Conservation (phyloP, 805 yeast genomes). For the Ogataea angusta region DNA sequence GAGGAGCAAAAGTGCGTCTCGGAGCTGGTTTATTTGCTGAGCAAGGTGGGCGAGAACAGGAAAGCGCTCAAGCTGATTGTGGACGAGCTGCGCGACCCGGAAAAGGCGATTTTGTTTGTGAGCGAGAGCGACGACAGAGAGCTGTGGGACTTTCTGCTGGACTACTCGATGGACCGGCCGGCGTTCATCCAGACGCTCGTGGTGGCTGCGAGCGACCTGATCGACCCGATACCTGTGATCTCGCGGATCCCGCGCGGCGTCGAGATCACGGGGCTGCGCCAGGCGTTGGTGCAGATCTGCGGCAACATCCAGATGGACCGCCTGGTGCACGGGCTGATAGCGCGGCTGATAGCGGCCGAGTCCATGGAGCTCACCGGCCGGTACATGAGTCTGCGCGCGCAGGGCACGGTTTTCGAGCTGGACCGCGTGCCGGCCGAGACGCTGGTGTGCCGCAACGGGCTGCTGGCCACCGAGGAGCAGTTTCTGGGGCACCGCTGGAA, state of each 20-base stretch:
- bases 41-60: constrained; percentile 75
- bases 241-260: constrained; percentile 59
- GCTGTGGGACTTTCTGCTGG: constrained; percentile 75
- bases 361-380: constrained; percentile 36
- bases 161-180: constrained; percentile 68
- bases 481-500: constrained; percentile 32
- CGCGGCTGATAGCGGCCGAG: constrained; percentile 52
- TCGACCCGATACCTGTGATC: constrained; percentile 69
- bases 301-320: constrained; percentile 57
- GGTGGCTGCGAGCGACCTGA: constrained; percentile 60
- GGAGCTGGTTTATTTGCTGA: constrained; percentile 79
- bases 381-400: constrained; percentile 29
- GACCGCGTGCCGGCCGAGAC: constrained; percentile 1
- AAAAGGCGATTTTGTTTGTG: constrained; percentile 78
- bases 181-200: constrained; percentile 73
- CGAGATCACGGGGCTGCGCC: constrained; percentile 62
- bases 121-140: constrained; percentile 63
- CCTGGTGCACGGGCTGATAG: constrained; percentile 52
- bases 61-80: constrained; percentile 76
- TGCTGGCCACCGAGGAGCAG: constrained; percentile 29
- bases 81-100: constrained; percentile 73
- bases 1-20: constrained; percentile 49
- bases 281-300: constrained; percentile 58
- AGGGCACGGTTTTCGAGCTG: constrained; percentile 34
- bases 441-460: not conserved